Base-by-base conservation (phyloP, 108 stramenopile species). In the Phaeodactylum tricornutum region DNA sequence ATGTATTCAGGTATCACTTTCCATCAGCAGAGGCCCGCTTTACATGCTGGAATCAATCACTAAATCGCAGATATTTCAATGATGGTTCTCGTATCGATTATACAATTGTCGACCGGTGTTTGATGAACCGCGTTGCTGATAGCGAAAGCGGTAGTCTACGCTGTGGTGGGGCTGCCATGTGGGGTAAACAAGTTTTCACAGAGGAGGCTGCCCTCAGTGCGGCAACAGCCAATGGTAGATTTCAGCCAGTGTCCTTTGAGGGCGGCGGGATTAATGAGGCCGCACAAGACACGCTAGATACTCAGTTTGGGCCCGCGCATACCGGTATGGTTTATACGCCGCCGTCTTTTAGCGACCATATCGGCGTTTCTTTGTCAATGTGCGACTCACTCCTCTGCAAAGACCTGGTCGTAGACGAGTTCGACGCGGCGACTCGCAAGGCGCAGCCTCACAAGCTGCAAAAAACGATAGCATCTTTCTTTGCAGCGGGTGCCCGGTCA, bases 291-390 rank as follows among this genome's bases (percentile, higher is more conserved):
- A 79, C 77, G 25, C 55, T 92, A 37, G 74, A 87, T 48, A 69
- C 76, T 6, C 93, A 92, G 46, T 84, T 88, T 50, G 73, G 74
- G 14, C 16, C 14, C 29, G 59, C 81, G 6, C 88, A 91, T 39
- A 91, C 81, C 14, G 89, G 91, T n/a, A 88, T 92, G 44, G 67
- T 92, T 4, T 93, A 95, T 55, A 93, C 91, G 0, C 88, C 91
- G 9, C 94, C 94, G 23, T 67, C 77, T 0, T 93, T 84, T 37
- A 84, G 81, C 5, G 94, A 95, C 70, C 94, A 95, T 59, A 73
- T 89, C 31, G 91, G 79, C 5, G 68, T 84, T 14, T 89, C 89
- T 0, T 46, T 91, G 24, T 44, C 85, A 30, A 50, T 94, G 52
- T 74, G 76, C 25, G 47, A 66, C 43, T 25, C 38, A 12, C 47